These are phyloP conservation scores for Starmerella kuoi DNA, from an alignment of 805 yeast species.

Conservation along the genomic window DNA sequence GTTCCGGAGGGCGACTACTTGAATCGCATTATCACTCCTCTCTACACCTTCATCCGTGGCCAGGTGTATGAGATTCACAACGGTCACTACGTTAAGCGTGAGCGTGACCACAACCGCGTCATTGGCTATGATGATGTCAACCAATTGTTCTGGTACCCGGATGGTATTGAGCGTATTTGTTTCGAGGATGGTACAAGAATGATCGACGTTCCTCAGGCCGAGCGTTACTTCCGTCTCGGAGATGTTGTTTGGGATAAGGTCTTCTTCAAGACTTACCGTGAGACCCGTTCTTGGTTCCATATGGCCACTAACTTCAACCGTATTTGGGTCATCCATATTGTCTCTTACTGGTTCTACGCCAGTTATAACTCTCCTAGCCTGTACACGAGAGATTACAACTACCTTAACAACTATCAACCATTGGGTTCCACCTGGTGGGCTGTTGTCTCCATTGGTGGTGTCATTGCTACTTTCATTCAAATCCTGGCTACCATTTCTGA, in stretches of 20 bases:
- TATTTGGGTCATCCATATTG: slow-evolving; percentile 90
- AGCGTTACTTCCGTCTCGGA: slow-evolving; percentile 79
- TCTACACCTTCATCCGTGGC: slow-evolving; percentile 54
- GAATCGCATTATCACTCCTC: slow-evolving; percentile 84
- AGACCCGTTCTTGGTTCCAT: slow-evolving; percentile 96
- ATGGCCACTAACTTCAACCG: slow-evolving; percentile 90
- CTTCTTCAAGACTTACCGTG: slow-evolving; percentile 91
- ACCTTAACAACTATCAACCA: slow-evolving; percentile 76
- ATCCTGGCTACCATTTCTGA: slow-evolving; percentile 79
- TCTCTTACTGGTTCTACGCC: slow-evolving; percentile 87
- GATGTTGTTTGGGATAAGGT: slow-evolving; percentile 87
- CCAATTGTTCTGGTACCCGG: slow-evolving; percentile 98
- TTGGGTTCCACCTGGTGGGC: slow-evolving; percentile 87
- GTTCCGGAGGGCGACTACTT: slow-evolving; percentile 60
- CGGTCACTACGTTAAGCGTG: slow-evolving; percentile 49
- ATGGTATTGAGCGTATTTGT: slow-evolving; percentile 87
- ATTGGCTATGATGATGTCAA: slow-evolving; percentile 92
- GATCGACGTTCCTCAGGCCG: slow-evolving; percentile 78
- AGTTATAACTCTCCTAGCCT: slow-evolving; percentile 86
- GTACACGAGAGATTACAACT: slow-evolving; percentile 77
- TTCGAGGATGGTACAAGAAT: slow-evolving; percentile 87
- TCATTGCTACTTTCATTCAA: slow-evolving; percentile 70
- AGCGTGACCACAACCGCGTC: slow-evolving; percentile 52
- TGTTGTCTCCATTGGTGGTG: slow-evolving; percentile 83
- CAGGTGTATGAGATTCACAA: slow-evolving; percentile 52